Evolutionary conservation across 2,329 filamentous ascomycete genomes (phyloP), one percentile per base, ranked within the genome.

Genomic region (Harringtonia lauricola): DNA sequence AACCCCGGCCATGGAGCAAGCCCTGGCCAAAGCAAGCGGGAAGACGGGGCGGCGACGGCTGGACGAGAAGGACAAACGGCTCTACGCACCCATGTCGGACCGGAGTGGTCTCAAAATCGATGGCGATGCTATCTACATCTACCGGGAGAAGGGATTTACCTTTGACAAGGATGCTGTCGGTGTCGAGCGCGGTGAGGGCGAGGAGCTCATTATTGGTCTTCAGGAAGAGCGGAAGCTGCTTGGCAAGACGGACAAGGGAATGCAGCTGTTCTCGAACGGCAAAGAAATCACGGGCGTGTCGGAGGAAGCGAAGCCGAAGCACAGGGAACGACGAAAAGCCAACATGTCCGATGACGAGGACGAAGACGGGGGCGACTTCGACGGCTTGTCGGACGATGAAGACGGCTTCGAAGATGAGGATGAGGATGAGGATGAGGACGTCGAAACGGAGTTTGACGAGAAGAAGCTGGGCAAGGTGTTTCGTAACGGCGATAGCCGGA

Each of bases 71-170:
- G 90, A 98, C 59, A 95, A 95, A 66, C 79, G 94, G 54, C 68
- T 98, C 6, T 94, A 95, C 62, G 94, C 92, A 3, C 94, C 92
- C 29, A 96, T 98, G 90, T 95, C 89, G 22, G 92, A 98, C 63
- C 88, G 95, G 29, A 94, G 89, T 51, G 92, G 92, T 55, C 77
- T 98, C 13, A 81, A 96, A 58, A 90, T 98, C 41, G 92, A 98
- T 53, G 94, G 94, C 48, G 92, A 98, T 63, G 89, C 90, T 8
- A 89, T 98, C 31, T 98, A 94, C 67, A 95, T 82, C 47, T 81
- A 78, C 10, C 67, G 75, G 45, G 76, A 82, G 41, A 81, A 80
- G 53, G 79, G 78, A 0, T 83, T 83, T 54, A 94, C 77, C 4
- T 95, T 98, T 51, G 71, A 81, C 59, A 73, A 71, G 51, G 74